Base-by-base conservation (phyloP, 352 stramenopile species). In the Pythium aristosporum region DNA sequence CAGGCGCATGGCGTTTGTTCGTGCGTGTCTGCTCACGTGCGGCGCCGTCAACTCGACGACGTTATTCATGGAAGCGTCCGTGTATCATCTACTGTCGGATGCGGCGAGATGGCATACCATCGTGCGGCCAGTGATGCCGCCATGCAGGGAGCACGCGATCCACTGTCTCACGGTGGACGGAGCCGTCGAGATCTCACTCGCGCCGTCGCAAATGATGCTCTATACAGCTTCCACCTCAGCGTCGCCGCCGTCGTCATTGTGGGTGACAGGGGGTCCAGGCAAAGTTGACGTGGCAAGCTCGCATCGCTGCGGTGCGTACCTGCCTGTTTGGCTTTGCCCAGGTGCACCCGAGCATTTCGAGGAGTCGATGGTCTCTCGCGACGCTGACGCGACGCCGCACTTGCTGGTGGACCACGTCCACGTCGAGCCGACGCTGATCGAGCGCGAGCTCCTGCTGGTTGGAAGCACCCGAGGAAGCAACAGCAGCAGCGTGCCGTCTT, bases 31-130 rank as follows among this genome's bases (percentile, higher is more conserved):
- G 28, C 61, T 87, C 3, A 71, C 86, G 16, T 69, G 74, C 20
- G 76, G 77, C 5, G 75, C 68, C 7, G 76, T 91, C 39, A 91
- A 87, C 52, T 87, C 81, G 21, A 51, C 56, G 0, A 92, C 79
- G 5, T 65, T 92, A 12, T 92, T 86, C 54, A 88, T 92, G 71
- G 81, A 92, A 47, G 76, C 75, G 32, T 69, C 46, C 16, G 75
- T 84, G 42, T 89, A 85, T 37, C 70, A 69, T 2, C 46, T 68
- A 20, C 55, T 92, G 21, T 67, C 72, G 3, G 71, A 82, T 5
- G 21, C 61, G 2, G 8, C 44, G 0, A 61, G 46, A 9, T 92
- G 83, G 83, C 42, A 47, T 8, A 39, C 41, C 15, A 18, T 49
- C 12, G 68, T 89, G 3, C 65, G 71, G 47, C 28, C 32, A 0